Conservation (phyloP, 352 stramenopile species). For the Pythium insidiosum region DNA sequence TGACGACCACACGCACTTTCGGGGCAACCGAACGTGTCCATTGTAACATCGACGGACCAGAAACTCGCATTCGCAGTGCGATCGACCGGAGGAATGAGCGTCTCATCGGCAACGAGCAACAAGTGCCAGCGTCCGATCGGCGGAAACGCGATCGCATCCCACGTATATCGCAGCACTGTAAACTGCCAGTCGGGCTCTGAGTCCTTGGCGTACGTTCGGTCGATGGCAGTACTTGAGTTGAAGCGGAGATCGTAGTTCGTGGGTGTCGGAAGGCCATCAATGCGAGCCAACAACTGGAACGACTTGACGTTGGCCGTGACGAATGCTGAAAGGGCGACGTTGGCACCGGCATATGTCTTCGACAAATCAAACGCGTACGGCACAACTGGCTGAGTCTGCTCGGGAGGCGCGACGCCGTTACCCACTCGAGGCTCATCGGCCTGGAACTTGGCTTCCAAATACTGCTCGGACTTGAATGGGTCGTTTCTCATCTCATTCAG, state of each 20-base stretch:
- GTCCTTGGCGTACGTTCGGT: neutral
- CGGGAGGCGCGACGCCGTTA: neutral
- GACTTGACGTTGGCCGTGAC: constrained; percentile 18
- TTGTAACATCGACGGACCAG: constrained; percentile 17
- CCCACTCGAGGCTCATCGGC: constrained; percentile 2
- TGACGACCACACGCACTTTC: constrained; percentile 15
- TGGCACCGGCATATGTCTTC: constrained; percentile 19
- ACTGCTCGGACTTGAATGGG: constrained; percentile 5
- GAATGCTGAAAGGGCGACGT: constrained; percentile 8
- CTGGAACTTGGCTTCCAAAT: constrained; percentile 15
- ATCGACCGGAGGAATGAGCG: neutral
- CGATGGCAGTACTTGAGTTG: constrained; percentile 7
- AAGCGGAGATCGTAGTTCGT: constrained; percentile 22
- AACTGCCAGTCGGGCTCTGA: constrained; percentile 1
- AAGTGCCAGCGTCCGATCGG: constrained; percentile 19
- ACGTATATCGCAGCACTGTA: constrained; percentile 12
- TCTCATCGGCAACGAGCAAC: constrained; percentile 13
- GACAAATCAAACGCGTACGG: constrained; percentile 13
- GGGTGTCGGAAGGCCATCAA: constrained; percentile 15
- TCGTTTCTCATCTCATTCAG: constrained; percentile 12
- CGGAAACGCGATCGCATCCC: constrained; percentile 14
- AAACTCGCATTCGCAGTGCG: constrained; percentile 10
- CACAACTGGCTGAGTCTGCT: neutral
- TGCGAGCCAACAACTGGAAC: constrained; percentile 22
- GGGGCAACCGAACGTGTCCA: constrained; percentile 18